phyloP scores from a whole-genome alignment of 2,329 filamentous ascomycete species.

The Lizonia empirigonia region DNA sequence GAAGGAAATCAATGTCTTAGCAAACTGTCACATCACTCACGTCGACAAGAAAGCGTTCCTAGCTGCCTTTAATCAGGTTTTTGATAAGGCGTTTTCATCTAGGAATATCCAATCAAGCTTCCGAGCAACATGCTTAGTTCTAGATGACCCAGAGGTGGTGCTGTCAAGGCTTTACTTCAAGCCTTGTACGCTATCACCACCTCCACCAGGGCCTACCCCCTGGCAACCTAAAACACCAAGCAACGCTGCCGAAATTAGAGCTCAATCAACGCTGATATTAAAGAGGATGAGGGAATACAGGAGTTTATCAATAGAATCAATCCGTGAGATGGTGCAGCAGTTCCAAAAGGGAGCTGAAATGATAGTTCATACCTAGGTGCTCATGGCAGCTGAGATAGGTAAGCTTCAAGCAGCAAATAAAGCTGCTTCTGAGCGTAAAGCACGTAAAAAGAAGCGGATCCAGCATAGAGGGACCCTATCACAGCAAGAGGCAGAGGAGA shows the following conservation, averaged over 20 bases:
- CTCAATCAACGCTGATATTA: conserved; percentile 10
- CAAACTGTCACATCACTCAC: too few species aligned
- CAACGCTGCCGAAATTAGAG: background rate
- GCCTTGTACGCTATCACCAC: conserved; percentile 18
- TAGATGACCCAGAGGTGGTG: conserved; percentile 38
- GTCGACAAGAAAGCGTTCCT: too few species aligned
- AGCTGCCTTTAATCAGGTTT: conserved; percentile 1
- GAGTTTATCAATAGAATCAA: background rate
- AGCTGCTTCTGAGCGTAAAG: conserved; percentile 5
- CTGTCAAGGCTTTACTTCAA: conserved; percentile 41
- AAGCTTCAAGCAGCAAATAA: conserved; percentile 1
- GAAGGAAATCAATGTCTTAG: too few species aligned
- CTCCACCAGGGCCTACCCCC: background rate
- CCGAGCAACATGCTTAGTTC: conserved; percentile 41
- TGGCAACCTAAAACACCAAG: conserved; percentile 18
- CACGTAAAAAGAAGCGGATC: conserved; percentile 1
- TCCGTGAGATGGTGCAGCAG: background rate
- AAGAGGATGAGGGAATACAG: background rate
- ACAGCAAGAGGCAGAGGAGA: too few species aligned
- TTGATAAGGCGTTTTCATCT: conserved; percentile 3
- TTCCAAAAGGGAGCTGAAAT: background rate
- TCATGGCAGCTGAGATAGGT: background rate
- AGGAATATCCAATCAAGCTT: conserved; percentile 39
- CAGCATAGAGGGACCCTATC: conserved; percentile 1
- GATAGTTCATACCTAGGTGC: conserved; percentile 1